Conservation (phyloP, 768 basidiomycete species). For the Lentinula detonsa region DNA sequence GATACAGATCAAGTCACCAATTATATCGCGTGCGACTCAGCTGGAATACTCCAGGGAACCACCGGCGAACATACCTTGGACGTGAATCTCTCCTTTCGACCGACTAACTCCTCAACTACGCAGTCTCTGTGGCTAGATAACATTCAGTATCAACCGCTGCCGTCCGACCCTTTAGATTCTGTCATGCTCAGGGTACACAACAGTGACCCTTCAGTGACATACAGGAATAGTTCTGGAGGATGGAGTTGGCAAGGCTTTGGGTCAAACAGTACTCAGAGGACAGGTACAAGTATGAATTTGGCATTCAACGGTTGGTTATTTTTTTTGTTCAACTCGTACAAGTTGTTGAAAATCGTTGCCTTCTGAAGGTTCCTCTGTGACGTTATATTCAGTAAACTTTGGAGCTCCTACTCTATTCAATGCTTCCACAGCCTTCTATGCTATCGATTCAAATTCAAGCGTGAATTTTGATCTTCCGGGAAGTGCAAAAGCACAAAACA, state of each 20-base stretch:
- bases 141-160: neutral
- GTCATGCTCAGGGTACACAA: neutral
- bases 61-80: neutral
- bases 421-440: neutral
- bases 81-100: neutral
- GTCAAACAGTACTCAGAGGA: neutral
- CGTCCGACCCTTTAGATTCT: neutral
- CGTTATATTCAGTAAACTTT: constrained; percentile 1
- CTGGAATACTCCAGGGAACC: neutral
- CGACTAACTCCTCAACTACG: neutral
- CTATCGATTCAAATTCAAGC: neutral
- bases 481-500: neutral
- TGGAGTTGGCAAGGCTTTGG: neutral
- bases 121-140: constrained; percentile 1
- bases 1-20: neutral
- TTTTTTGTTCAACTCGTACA: neutral
- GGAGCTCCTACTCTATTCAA: neutral
- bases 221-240: neutral
- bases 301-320: neutral
- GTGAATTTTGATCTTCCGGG: neutral
- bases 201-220: constrained; percentile 3
- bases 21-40: constrained; percentile 2
- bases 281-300: neutral
- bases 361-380: neutral
- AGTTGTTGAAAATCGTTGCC: neutral